Evolutionary conservation across 176 grass and related monocot species (phyloP).

Genomic region (Raddia guianensis): DNA sequence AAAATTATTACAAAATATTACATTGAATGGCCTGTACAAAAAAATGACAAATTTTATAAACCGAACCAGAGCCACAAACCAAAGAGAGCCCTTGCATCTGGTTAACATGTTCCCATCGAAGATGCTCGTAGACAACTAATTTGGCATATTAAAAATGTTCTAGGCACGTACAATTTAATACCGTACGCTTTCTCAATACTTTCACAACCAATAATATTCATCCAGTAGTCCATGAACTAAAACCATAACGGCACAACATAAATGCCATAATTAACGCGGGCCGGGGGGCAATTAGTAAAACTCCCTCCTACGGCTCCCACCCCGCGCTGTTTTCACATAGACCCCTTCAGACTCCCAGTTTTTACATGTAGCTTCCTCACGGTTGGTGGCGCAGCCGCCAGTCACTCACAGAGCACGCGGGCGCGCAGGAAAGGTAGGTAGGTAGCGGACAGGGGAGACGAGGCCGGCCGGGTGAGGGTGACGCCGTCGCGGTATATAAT

Average conservation of each 20-base stretch:
- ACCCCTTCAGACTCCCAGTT: background rate
- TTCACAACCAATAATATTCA: too few relatives aligned
- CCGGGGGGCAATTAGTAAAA: background rate
- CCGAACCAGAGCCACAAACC: too few relatives aligned
- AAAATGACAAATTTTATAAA: too few relatives aligned
- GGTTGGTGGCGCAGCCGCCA: constrained; percentile 41
- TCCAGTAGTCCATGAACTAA: background rate
- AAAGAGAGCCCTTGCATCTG: too few relatives aligned
- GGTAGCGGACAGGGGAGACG: background rate
- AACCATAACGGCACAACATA: background rate
- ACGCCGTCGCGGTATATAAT: constrained; percentile 46
- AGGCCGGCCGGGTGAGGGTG: constrained; percentile 25
- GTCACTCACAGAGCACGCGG: constrained; percentile 29
- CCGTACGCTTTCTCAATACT: too few relatives aligned
- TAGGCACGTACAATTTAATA: too few relatives aligned
- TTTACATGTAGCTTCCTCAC: background rate
- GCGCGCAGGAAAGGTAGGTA: constrained; percentile 35
- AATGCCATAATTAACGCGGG: background rate
- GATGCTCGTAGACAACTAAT: too few relatives aligned
- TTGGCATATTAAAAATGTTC: too few relatives aligned
- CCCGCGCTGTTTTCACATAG: background rate
- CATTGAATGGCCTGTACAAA: too few relatives aligned
- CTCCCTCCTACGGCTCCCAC: background rate
- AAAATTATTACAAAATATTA: too few relatives aligned
- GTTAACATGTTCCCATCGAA: too few relatives aligned